Evolutionary conservation across 768 basidiomycete genomes (phyloP).

Genomic region (Gelatoporia subvermispora): DNA sequence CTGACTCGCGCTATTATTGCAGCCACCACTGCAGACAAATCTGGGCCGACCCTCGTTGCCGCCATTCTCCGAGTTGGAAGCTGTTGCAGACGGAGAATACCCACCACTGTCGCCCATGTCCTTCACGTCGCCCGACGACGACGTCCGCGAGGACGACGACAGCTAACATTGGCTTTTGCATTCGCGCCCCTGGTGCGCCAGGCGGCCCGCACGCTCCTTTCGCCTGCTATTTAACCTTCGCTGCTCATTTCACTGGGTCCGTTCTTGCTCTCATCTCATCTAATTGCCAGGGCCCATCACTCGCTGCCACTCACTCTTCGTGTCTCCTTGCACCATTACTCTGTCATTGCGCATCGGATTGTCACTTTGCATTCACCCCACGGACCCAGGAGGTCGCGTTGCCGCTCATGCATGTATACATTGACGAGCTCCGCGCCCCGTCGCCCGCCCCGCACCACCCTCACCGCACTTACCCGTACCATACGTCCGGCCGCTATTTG

Average conservation of each 20-base stretch:
- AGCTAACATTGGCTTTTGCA: constrained; percentile 19
- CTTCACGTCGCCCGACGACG: constrained; percentile 51
- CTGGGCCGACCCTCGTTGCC: constrained; percentile 41
- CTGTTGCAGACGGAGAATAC: constrained; percentile 74
- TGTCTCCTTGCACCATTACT: neutral
- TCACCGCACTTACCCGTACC: neutral
- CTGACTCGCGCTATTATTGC: neutral
- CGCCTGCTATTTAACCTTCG: constrained; percentile 14
- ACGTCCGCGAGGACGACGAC: constrained; percentile 26
- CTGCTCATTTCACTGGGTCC: neutral
- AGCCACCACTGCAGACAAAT: constrained; percentile 21
- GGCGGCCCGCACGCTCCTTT: constrained; percentile 16
- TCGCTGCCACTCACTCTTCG: neutral
- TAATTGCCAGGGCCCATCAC: neutral
- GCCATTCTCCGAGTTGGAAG: constrained; percentile 78
- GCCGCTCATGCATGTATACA: constrained; percentile 1
- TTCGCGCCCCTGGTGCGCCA: constrained; percentile 6
- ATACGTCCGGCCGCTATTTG: constrained; percentile 6
- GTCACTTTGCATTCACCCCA: constrained; percentile 1
- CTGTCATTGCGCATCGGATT: constrained; percentile 5
- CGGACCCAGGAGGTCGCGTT: constrained; percentile 8
- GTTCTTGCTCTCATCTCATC: constrained; percentile 13
- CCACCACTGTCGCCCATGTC: constrained; percentile 75
- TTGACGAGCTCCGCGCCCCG: constrained; percentile 2
- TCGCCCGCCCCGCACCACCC: neutral